phyloP scores from a whole-genome alignment of 2,329 filamentous ascomycete genomes.

The Diaporthe citriasiana region DNA sequence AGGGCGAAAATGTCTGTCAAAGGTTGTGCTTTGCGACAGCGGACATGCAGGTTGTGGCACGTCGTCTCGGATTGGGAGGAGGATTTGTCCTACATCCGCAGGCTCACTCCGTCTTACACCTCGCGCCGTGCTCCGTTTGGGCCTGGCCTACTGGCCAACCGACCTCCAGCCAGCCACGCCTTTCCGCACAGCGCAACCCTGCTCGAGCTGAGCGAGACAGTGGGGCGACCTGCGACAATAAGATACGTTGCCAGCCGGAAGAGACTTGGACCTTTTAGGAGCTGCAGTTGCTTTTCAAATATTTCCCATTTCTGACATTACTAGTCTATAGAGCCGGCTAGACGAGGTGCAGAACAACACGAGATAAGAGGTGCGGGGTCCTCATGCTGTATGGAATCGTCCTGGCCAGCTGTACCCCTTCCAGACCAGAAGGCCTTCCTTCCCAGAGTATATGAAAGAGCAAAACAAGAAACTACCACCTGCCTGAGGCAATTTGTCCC shows the following conservation, averaged over 20 bases:
- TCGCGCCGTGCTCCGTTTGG: slow-evolving; percentile 1
- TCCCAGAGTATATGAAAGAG: slow-evolving; percentile 19
- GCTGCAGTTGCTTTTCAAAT: not conserved
- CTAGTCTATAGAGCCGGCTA: slow-evolving; percentile 37
- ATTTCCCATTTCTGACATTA: slow-evolving; percentile 35
- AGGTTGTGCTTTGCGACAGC: not conserved
- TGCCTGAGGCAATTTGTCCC: not conserved
- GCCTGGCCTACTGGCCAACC: not conserved
- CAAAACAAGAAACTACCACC: slow-evolving; percentile 19
- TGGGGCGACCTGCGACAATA: not conserved
- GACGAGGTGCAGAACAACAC: slow-evolving; percentile 28
- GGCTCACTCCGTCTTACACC: slow-evolving; percentile 15
- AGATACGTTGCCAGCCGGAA: not conserved
- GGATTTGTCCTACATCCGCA: slow-evolving; percentile 17
- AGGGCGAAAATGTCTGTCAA: not conserved
- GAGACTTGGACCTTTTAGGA: not conserved
- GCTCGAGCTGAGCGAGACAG: not conserved
- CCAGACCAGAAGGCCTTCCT: not conserved
- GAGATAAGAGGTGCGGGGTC: not conserved
- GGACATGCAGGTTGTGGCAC: not conserved
- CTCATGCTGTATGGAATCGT: slow-evolving; percentile 28
- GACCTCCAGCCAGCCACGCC: not conserved
- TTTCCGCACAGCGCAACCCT: not conserved
- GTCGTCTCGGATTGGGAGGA: slow-evolving; percentile 11
- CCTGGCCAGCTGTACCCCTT: not conserved